phyloP scores from a whole-genome alignment of 148 eudicot genomes.

The Beta vulgaris region DNA sequence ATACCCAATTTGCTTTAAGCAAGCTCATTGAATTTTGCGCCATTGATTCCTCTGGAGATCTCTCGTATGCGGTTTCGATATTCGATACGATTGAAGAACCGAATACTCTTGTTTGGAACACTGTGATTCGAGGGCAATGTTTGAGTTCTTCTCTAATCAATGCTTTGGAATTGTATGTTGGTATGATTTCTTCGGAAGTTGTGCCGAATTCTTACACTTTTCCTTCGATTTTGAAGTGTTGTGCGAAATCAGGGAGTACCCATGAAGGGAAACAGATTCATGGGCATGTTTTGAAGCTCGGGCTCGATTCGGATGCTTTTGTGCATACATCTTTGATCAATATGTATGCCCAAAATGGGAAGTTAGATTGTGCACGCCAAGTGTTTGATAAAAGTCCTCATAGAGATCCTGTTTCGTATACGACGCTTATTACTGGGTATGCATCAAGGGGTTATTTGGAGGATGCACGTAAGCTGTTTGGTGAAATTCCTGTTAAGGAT shows the following conservation, averaged over 20 bases:
- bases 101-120: constrained; percentile 55
- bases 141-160: constrained; percentile 27
- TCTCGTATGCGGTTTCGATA: constrained; percentile 37
- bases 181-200: constrained; percentile 39
- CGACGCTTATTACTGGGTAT: constrained; percentile 42
- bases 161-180: constrained; percentile 39
- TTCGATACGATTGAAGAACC: constrained; percentile 45
- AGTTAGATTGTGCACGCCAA: constrained; percentile 36
- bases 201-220: constrained; percentile 63
- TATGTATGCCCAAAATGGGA: constrained; percentile 46
- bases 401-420: constrained; percentile 48
- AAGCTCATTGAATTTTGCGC: constrained; percentile 45
- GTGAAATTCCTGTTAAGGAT: constrained; percentile 58
- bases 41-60: constrained; percentile 34
- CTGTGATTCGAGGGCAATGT: constrained; percentile 46
- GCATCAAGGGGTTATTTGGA: constrained; percentile 40
- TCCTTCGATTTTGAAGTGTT: constrained; percentile 53
- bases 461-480: constrained; percentile 52
- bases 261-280: constrained; percentile 46
- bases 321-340: constrained; percentile 57
- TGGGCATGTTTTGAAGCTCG: constrained; percentile 58
- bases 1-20: constrained; percentile 44
- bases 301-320: constrained; percentile 43
- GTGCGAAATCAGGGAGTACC: constrained; percentile 32
- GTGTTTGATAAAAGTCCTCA: constrained; percentile 46